Evolutionary conservation across 2,329 filamentous ascomycete species (phyloP), one percentile per base, ranked within the genome.

Genomic region (Fusarium sp.): DNA sequence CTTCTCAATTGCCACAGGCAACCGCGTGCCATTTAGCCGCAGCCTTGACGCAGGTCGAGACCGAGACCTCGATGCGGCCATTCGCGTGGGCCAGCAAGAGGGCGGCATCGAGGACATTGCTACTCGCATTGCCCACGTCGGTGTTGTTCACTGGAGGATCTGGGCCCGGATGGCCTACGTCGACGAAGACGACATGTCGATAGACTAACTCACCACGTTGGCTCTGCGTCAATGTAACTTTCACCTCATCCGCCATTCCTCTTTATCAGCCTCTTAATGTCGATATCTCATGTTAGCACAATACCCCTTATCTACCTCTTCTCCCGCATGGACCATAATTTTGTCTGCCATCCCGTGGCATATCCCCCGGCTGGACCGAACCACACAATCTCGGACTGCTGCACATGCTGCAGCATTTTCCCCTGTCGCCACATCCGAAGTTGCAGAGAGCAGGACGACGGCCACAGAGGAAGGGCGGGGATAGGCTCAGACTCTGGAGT

Each of bases 71-170:
- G 80, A 83, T 60, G 75, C 73, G 18, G 73, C 75, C 6, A 73
- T 74, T 63, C 82, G 81, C 10, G 83, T 85, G 58, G 78, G 80
- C 9, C 83, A 86, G 44, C 86, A 88, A 52, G 87, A 89, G 51
- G 84, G 82, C 44, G 84, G 86, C 36, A 75, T 92, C 39, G 85
- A 87, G 44, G 91, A 94, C 62, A 89, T 97, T 78, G 90, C 93
- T 1, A 91, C 90, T 46, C 90, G 93, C 47, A 86, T 97, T 53
- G 91, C 94, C 7, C 95, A 98, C 76, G 89, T 98, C 46, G 90
- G 93, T 13, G 86, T 96, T 7, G 82, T 98, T 27, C 94, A 98
- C 80, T 98, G 95, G 94, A 88, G 93, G 51, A 92, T 97, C 4
- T 98, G 95, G 94, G 88, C 89, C 2, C 88, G 89, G 3, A 84